Evolutionary conservation across 441 rosid genomes (phyloP).

Genomic region (Flueggea neowawraea): DNA sequence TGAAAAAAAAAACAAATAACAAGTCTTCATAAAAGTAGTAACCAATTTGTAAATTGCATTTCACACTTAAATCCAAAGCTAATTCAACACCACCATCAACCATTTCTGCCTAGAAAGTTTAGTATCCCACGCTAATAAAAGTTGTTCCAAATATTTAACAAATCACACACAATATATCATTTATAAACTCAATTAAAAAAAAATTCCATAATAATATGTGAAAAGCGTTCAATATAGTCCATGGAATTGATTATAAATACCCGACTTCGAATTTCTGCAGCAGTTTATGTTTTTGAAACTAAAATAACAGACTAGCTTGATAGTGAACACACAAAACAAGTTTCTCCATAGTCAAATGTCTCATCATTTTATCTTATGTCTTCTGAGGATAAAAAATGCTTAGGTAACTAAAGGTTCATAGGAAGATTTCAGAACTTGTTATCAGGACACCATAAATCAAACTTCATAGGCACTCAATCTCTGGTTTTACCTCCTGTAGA

Average conservation of each 20-base stretch:
- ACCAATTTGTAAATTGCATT: neutral
- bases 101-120: too few species aligned
- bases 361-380: neutral
- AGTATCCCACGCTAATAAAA: too few species aligned
- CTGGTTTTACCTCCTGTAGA: slow-evolving; percentile 81
- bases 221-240: too few species aligned
- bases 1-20: slow-evolving; percentile 28
- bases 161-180: too few species aligned
- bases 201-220: too few species aligned
- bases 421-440: neutral
- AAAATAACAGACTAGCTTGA: neutral
- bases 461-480: neutral
- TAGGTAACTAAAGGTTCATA: neutral
- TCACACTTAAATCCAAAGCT: neutral
- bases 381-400: neutral
- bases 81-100: too few species aligned
- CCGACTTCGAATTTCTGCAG: too few species aligned
- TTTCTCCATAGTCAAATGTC: neutral
- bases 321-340: neutral
- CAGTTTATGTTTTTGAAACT: neutral
- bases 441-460: neutral
- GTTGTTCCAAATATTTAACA: too few species aligned
- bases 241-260: too few species aligned
- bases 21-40: neutral
- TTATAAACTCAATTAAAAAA: too few species aligned